A percentile compares a stretch with the other conserved stretches of the same genome.
Conservation (phyloP, 805 yeast genomes). For the Candida loeiensis region DNA sequence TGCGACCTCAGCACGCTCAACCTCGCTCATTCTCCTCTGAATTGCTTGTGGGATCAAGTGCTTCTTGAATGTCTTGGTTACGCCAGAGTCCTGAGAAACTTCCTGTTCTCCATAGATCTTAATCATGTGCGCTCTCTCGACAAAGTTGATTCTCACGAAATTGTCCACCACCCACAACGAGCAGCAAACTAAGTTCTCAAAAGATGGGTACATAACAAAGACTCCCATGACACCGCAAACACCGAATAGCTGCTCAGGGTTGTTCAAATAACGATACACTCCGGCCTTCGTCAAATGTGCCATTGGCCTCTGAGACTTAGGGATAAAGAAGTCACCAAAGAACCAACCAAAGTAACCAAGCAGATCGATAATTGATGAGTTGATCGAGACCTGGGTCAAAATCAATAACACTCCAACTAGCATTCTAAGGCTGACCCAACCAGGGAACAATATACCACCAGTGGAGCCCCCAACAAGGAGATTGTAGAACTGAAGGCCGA, state of each 20-base stretch:
- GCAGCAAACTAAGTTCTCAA: conserved; percentile 50
- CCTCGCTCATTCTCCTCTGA: conserved; percentile 27
- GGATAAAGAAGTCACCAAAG: conserved; percentile 78
- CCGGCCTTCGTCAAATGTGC: conserved; percentile 68
- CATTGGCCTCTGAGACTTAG: conserved; percentile 40
- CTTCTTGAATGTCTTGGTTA: conserved; percentile 40
- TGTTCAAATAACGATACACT: conserved; percentile 74
- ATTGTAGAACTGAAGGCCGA: conserved; percentile 37
- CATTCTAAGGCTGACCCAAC: conserved; percentile 49
- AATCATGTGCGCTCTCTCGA: conserved; percentile 76
- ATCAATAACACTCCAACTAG: conserved; percentile 57
- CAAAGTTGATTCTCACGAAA: conserved; percentile 63
- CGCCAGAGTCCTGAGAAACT: conserved; percentile 52
- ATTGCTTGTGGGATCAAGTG: conserved; percentile 40
- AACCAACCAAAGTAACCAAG: conserved; percentile 89
- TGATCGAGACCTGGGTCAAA: conserved; percentile 64
- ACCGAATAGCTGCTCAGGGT: conserved; percentile 78
- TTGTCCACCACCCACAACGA: conserved; percentile 60
- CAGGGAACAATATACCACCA: conserved; percentile 18
- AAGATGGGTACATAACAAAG: conserved; percentile 53
- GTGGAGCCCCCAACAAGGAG: conserved; percentile 14
- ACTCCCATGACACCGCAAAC: conserved; percentile 80
- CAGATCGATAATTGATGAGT: conserved; percentile 61
- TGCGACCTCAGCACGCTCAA: conserved; percentile 10
- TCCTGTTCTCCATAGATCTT: conserved; percentile 66